Conservation (phyloP, 495 filamentous ascomycete genomes). For the Glonium stellatum region DNA sequence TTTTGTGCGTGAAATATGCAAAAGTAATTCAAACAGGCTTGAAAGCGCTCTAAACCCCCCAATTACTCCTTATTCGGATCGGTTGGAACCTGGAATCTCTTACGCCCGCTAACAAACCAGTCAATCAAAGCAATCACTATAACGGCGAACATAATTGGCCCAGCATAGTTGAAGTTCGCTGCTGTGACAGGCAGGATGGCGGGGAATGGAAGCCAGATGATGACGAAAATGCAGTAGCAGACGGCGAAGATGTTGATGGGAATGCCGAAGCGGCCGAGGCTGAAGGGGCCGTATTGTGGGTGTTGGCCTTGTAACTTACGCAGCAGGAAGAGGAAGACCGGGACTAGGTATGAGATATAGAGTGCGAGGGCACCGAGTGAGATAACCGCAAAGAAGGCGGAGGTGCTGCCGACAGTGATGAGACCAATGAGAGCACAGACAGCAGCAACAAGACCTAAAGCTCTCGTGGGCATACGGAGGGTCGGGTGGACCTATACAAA, state of each 20-base stretch:
- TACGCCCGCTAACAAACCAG: slow-evolving; percentile 22
- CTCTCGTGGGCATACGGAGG: slow-evolving; percentile 42
- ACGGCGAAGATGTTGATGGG: slow-evolving; percentile 40
- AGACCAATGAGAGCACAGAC: slow-evolving; percentile 39
- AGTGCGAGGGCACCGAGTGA: slow-evolving; percentile 42
- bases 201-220: slow-evolving; percentile 43
- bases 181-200: slow-evolving; percentile 36
- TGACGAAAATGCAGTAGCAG: slow-evolving; percentile 37
- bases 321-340: slow-evolving; percentile 37
- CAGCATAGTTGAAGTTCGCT: slow-evolving; percentile 44
- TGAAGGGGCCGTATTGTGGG: slow-evolving; percentile 24
- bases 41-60: background rate
- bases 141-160: slow-evolving; percentile 19
- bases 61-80: background rate
- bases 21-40: no score
- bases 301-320: slow-evolving; percentile 27
- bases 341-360: slow-evolving; percentile 45
- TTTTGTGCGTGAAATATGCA: no score
- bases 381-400: slow-evolving; percentile 44
- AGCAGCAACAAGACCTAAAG: slow-evolving; percentile 38
- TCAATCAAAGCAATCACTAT: slow-evolving; percentile 19
- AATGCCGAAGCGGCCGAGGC: slow-evolving; percentile 34
- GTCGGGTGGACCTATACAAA: slow-evolving; percentile 31
- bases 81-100: slow-evolving; percentile 16
- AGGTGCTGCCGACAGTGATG: slow-evolving; percentile 43